Evolutionary conservation across 1,284 basidiomycete species (phyloP), one percentile per base, ranked within the genome.

Genomic region (Tranzscheliella williamsii): DNA sequence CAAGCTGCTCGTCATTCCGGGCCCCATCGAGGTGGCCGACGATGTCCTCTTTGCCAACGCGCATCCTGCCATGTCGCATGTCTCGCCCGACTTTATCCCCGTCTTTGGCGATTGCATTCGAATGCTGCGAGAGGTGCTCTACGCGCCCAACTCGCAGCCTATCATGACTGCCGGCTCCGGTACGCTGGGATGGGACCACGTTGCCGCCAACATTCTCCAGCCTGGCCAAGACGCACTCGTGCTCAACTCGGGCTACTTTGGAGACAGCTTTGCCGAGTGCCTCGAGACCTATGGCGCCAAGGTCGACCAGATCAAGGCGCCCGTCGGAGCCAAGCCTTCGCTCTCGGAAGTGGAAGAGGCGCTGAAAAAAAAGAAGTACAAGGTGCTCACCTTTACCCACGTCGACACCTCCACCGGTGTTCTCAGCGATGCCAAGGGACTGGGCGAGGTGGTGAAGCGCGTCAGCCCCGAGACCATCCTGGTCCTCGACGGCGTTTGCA

Each of bases 141-240:
- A 64, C 79, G 95, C 34, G 85, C 86, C 79, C 86, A 79, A 57
- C 42, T 44, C 66, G 23, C 73, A 75, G 69, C 70, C 73, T 24
- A 89, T 97, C 81, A 81, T 96, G 67, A 87, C 95, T 44, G 86
- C 91, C 23, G 94, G 94, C 2, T 89, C 87, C 39, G 93, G 93
- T n/a, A 97, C 93, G 3, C 81, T 97, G 29, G 93, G 93, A 24
- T 95, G 93, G 91, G 82, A 81, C 47, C 66, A 73, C 57, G 67
- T 71, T 36, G 69, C 70, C 18, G 44, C 88, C 22, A 95, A 96
- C 79, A 82, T 95, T 35, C 81, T 94, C 20, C 82, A 85, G 79
- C 83, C 84, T 2, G 88, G 86, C 39, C 90, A 95, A 68, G 83
- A 87, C 47, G 89, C 83, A 11, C 85, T 95, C 36, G 86, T 91